phyloP scores from a whole-genome alignment of 1,284 basidiomycete genomes.

The Xerocomus minutiporus region DNA sequence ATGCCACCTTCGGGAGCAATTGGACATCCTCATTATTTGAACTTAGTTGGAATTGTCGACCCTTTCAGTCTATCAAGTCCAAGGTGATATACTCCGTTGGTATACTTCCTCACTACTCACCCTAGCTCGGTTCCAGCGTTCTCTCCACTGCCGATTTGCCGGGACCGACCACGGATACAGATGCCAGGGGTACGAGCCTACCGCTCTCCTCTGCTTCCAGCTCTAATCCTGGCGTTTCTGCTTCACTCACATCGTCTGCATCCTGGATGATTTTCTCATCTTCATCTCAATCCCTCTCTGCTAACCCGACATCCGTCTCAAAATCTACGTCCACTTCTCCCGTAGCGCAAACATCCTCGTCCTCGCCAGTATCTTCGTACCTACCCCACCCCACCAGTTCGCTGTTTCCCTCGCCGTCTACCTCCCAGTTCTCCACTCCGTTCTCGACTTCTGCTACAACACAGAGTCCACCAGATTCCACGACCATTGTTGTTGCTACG shows the following conservation, averaged over 20 bases:
- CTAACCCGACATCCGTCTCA: constrained; percentile 2
- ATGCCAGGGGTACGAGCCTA: constrained; percentile 22
- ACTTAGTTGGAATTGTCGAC: not conserved
- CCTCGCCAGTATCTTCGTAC: constrained; percentile 4
- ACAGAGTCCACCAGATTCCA: not conserved
- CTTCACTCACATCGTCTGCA: not conserved
- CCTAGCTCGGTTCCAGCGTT: constrained; percentile 4
- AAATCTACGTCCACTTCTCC: not conserved
- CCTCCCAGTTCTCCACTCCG: not conserved
- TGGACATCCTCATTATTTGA: not conserved
- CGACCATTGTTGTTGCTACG: constrained; percentile 15
- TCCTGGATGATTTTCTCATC: constrained; percentile 1
- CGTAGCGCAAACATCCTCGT: not conserved
- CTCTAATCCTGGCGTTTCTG: constrained; percentile 19
- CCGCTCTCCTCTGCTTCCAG: constrained; percentile 4
- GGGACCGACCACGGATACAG: constrained; percentile 1
- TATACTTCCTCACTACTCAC: constrained; percentile 7
- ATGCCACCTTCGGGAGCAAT: constrained; percentile 6
- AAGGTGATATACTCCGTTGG: constrained; percentile 9
- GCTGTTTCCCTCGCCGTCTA: not conserved
- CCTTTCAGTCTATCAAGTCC: not conserved
- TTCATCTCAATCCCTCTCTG: not conserved
- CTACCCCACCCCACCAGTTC: not conserved
- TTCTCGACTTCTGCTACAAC: not conserved
- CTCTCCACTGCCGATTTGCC: not conserved